Percentiles rank a stretch among this genome's conserved stretches.
phyloP scores from a whole-genome alignment of 495 filamentous ascomycete genomes.

The Talaromyces proteolyticus region DNA sequence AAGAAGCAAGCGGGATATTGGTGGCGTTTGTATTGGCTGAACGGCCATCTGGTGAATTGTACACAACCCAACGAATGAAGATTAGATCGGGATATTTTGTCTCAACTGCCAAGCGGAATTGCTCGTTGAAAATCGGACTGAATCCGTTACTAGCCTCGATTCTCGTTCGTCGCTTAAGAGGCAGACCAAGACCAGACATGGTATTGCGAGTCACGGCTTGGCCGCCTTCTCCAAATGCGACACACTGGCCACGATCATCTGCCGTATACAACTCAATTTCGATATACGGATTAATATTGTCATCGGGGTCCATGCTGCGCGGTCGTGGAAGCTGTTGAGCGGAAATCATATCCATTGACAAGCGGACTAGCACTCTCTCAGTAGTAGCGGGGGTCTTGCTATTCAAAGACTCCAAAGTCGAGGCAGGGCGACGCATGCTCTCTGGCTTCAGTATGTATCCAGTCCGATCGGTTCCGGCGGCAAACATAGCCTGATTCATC shows the following conservation, averaged over 20 bases:
- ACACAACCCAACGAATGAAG: slow-evolving; percentile 90
- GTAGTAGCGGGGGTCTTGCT: slow-evolving; percentile 22
- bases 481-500: slow-evolving; percentile 96
- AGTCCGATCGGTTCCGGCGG: slow-evolving; percentile 77
- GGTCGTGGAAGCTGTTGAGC: slow-evolving; percentile 91
- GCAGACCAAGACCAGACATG: slow-evolving; percentile 65
- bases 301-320: slow-evolving; percentile 57
- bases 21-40: slow-evolving; percentile 55
- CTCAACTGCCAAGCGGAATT: slow-evolving; percentile 68
- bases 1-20: slow-evolving; percentile 66
- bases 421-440: slow-evolving; percentile 59
- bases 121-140: slow-evolving; percentile 77
- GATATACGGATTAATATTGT: slow-evolving; percentile 83
- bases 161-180: slow-evolving; percentile 70
- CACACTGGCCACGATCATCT: slow-evolving; percentile 73
- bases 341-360: slow-evolving; percentile 83
- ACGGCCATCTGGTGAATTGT: slow-evolving; percentile 69
- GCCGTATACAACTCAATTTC: slow-evolving; percentile 93
- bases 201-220: slow-evolving; percentile 63
- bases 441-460: slow-evolving; percentile 93
- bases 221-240: slow-evolving; percentile 59
- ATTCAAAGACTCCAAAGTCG: slow-evolving; percentile 32
- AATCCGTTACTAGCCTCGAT: slow-evolving; percentile 84
- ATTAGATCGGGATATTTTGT: slow-evolving; percentile 91
- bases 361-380: slow-evolving; percentile 71